Evolutionary conservation across 2,329 filamentous ascomycete species (phyloP).

Genomic region (Metarhizium anisopliae): DNA sequence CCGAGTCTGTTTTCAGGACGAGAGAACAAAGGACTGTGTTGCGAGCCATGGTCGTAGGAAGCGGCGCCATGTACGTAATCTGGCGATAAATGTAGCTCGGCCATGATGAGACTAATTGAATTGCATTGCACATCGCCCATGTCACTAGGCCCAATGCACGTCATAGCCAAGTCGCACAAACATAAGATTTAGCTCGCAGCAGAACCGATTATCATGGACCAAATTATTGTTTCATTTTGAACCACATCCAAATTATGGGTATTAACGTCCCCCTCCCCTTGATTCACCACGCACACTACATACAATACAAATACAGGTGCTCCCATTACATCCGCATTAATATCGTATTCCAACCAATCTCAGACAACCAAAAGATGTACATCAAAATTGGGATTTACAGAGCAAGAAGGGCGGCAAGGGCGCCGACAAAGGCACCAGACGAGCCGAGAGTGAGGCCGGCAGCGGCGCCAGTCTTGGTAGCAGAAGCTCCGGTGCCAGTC

Average conservation of each 20-base stretch:
- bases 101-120: no score
- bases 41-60: no score
- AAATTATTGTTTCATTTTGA: background rate
- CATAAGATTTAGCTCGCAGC: no score
- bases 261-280: background rate
- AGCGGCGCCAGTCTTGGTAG: constrained; percentile 12
- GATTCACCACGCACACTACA: background rate
- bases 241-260: background rate
- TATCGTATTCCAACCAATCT: background rate
- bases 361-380: background rate
- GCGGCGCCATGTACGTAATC: no score
- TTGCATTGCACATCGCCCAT: no score
- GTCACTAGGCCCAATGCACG: no score
- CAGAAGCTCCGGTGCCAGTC: constrained; percentile 10
- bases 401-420: constrained; percentile 40
- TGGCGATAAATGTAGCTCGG: no score
- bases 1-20: no score
- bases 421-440: constrained; percentile 36
- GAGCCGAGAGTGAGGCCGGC: constrained; percentile 17
- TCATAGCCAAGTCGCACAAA: no score
- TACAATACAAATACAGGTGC: background rate
- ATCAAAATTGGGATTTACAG: constrained; percentile 28
- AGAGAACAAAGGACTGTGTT: no score
- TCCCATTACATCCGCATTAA: background rate
- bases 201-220: no score